Evolutionary conservation across 768 basidiomycete genomes (phyloP).

Genomic region (Phylloporus sp.): DNA sequence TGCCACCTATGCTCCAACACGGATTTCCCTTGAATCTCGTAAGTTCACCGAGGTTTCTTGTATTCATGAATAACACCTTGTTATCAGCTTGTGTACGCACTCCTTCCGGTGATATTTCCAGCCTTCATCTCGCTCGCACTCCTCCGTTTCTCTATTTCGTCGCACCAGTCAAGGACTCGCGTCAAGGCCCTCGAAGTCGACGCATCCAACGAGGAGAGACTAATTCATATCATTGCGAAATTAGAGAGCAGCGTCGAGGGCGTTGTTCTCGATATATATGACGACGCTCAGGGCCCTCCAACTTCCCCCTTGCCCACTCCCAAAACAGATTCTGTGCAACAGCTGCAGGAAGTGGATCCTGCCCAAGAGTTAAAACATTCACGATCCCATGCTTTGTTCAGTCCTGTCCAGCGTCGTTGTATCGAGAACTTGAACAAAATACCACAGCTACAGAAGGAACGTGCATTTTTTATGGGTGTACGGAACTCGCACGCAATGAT

Average conservation of each 20-base stretch:
- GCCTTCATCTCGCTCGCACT: slow-evolving; percentile 50
- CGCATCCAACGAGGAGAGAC: slow-evolving; percentile 42
- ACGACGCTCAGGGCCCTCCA: slow-evolving; percentile 35
- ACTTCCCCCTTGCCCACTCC: slow-evolving; percentile 10
- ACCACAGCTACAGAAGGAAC: slow-evolving; percentile 64
- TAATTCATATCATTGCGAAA: slow-evolving; percentile 52
- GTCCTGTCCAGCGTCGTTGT: slow-evolving; percentile 53
- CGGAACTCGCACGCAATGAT: slow-evolving; percentile 71
- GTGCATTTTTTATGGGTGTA: slow-evolving; percentile 57
- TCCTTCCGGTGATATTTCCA: slow-evolving; percentile 67
- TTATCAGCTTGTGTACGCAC: slow-evolving; percentile 46
- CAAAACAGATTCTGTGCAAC: not conserved
- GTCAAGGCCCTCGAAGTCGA: slow-evolving; percentile 63
- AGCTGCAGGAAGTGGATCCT: not conserved
- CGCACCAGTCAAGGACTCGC: slow-evolving; percentile 58
- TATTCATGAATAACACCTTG: slow-evolving; percentile 1
- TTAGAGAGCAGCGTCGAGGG: slow-evolving; percentile 62
- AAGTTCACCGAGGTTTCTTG: slow-evolving; percentile 21
- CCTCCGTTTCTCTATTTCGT: slow-evolving; percentile 53
- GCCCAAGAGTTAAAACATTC: slow-evolving; percentile 6
- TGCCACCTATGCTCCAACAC: slow-evolving; percentile 59
- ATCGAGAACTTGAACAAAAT: slow-evolving; percentile 61
- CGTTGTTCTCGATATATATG: slow-evolving; percentile 57
- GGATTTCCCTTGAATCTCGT: slow-evolving; percentile 73
- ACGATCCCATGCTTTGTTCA: slow-evolving; percentile 44